A percentile compares a stretch with the other conserved stretches of the same genome.
Conservation (phyloP, 495 filamentous ascomycete species). For the Glonium stellatum region DNA sequence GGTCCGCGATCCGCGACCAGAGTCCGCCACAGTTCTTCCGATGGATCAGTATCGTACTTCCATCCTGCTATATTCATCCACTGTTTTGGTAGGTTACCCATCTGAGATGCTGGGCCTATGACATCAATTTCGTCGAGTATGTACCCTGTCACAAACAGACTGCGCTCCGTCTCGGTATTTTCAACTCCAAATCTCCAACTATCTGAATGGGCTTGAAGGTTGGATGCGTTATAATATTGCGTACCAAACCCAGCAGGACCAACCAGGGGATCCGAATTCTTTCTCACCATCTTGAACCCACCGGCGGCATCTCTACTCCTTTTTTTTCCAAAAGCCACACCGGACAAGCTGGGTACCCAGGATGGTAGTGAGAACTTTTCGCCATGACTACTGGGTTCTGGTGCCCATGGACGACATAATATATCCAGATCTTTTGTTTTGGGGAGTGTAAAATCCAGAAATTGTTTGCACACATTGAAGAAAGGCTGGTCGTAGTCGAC, state of each 20-base stretch:
- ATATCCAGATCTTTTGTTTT: constrained; percentile 21
- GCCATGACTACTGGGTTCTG: too few species aligned
- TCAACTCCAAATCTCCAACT: constrained; percentile 30
- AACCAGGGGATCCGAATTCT: constrained; percentile 39
- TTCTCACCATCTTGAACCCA: constrained; percentile 25
- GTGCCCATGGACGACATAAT: constrained; percentile 27
- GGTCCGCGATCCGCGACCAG: constrained; percentile 39
- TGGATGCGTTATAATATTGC: constrained; percentile 33
- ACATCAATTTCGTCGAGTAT: constrained; percentile 30
- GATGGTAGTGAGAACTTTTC: constrained; percentile 17
- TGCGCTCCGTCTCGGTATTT: constrained; percentile 26
- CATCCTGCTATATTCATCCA: constrained; percentile 27
- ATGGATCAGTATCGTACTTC: constrained; percentile 21
- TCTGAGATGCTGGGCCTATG: constrained; percentile 18
- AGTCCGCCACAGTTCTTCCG: constrained; percentile 41
- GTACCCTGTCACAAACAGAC: constrained; percentile 39
- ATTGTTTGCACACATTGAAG: constrained; percentile 32
- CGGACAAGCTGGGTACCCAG: constrained; percentile 16
- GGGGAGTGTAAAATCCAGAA: constrained; percentile 30
- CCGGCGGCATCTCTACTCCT: not conserved
- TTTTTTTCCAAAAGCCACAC: constrained; percentile 8
- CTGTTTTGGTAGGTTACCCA: constrained; percentile 23
- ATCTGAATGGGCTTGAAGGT: constrained; percentile 25
- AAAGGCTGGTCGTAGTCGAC: constrained; percentile 35
- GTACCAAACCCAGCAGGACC: constrained; percentile 25